These are phyloP conservation scores for Trametes villosa DNA, from an alignment of 768 basidiomycete species.

Conservation along the genomic window DNA sequence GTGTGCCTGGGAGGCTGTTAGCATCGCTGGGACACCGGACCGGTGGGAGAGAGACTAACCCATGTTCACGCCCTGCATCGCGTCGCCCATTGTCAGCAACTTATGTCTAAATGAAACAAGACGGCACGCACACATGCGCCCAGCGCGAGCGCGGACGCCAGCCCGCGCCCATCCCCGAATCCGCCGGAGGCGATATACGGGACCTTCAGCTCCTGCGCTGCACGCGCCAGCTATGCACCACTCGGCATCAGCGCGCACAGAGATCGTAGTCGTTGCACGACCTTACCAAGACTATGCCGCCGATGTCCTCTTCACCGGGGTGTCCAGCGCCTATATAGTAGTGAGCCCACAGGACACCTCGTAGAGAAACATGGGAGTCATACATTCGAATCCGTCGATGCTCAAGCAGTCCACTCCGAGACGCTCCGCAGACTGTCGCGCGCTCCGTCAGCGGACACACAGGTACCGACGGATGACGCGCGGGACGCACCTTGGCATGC, in stretches of 20 bases:
- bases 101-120: slow-evolving; percentile 3
- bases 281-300: slow-evolving; percentile 79
- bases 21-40: neutral
- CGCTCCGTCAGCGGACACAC: neutral
- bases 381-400: slow-evolving; percentile 93
- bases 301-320: slow-evolving; percentile 94
- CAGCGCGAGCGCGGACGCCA: slow-evolving; percentile 80
- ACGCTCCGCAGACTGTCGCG: slow-evolving; percentile 59
- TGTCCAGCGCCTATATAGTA: slow-evolving; percentile 79
- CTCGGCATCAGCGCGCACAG: neutral
- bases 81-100: slow-evolving; percentile 12
- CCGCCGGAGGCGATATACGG: slow-evolving; percentile 94
- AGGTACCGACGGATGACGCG: neutral
- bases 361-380: slow-evolving; percentile 23
- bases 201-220: slow-evolving; percentile 78
- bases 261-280: neutral
- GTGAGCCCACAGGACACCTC: neutral
- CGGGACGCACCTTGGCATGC: slow-evolving; percentile 69
- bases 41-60: slow-evolving; percentile 40
- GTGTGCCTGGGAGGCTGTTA: slow-evolving; percentile 51
- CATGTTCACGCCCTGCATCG: slow-evolving; percentile 83
- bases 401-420: slow-evolving; percentile 87
- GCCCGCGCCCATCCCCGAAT: slow-evolving; percentile 82
- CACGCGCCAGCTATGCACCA: slow-evolving; percentile 73
- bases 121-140: slow-evolving; percentile 69